phyloP scores from a whole-genome alignment of 371 early-diverging fungal genomes.

The Aphelidium insulamus region DNA sequence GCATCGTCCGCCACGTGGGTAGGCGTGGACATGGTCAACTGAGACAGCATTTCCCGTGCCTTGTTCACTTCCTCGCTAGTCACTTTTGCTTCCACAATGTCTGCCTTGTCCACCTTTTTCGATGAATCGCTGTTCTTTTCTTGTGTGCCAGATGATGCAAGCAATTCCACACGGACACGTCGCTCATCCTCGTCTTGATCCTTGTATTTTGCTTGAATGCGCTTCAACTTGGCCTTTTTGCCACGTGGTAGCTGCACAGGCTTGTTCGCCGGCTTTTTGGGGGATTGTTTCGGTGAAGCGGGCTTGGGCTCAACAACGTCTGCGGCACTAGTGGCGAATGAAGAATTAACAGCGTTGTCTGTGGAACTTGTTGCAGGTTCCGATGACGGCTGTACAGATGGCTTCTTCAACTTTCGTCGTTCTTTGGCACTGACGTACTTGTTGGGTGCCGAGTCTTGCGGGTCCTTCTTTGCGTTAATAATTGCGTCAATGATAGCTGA shows the following conservation, averaged over 20 bases:
- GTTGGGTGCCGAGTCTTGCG: conserved; percentile 9
- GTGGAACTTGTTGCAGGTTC: conserved; percentile 3
- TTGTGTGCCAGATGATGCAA: too few species aligned
- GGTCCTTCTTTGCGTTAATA: conserved; percentile 10
- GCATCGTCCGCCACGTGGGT: too few species aligned
- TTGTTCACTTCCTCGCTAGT: too few species aligned
- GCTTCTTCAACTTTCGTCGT: conserved; percentile 44
- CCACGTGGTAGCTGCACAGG: conserved; percentile 38
- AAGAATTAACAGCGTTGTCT: conserved; percentile 6
- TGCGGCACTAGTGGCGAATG: too few species aligned
- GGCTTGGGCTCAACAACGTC: too few species aligned
- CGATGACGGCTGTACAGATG: conserved; percentile 4
- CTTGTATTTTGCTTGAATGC: conserved; percentile 65
- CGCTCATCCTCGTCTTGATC: conserved; percentile 88
- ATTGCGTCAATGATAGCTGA: too few species aligned
- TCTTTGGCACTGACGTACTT: conserved; percentile 45
- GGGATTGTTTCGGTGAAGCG: too few species aligned
- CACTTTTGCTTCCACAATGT: too few species aligned
- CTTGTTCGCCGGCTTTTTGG: conserved; percentile 1
- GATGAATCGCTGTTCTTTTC: too few species aligned
- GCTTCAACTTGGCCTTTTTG: conserved; percentile 64
- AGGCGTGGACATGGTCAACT: too few species aligned
- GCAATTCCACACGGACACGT: conserved; percentile 49
- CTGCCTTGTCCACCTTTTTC: too few species aligned
- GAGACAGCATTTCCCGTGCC: too few species aligned